These are phyloP conservation scores for Neofusicoccum laricinum DNA, from an alignment of 2,329 filamentous ascomycete species.

Conservation along the genomic window DNA sequence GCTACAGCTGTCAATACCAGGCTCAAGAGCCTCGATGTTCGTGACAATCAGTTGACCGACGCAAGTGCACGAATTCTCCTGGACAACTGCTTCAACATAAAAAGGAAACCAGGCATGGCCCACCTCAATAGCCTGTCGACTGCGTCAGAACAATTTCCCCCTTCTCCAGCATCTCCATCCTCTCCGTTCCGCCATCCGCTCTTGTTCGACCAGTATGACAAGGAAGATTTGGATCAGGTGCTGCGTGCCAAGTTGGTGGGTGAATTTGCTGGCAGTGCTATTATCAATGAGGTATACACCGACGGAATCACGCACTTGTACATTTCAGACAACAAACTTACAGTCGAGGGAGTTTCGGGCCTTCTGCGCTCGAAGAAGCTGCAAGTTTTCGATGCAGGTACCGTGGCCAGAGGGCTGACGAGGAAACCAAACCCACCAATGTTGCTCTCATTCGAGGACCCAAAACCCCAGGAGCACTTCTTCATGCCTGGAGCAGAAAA, in stretches of 20 bases:
- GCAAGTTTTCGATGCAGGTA: conserved; percentile 56
- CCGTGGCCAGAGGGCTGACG: conserved; percentile 35
- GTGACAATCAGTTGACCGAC: conserved; percentile 58
- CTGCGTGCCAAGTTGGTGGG: conserved; percentile 40
- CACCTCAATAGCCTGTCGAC: conserved; percentile 16
- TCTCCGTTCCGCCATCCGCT: conserved; percentile 25
- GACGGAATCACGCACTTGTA: conserved; percentile 60
- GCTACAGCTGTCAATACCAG: conserved; percentile 50
- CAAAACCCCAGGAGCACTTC: conserved; percentile 22
- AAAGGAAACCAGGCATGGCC: conserved; percentile 20
- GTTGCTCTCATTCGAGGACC: conserved; percentile 6
- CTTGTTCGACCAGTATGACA: conserved; percentile 19
- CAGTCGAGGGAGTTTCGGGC: conserved; percentile 54
- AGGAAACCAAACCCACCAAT: conserved; percentile 19
- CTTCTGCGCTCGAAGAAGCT: conserved; percentile 52
- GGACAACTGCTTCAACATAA: conserved; percentile 46
- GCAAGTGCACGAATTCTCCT: conserved; percentile 51
- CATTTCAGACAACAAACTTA: conserved; percentile 55
- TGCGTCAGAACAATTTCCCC: not conserved
- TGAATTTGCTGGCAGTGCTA: conserved; percentile 51
- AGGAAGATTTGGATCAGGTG: conserved; percentile 52
- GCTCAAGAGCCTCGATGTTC: conserved; percentile 56
- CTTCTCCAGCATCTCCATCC: not conserved
- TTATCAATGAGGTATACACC: conserved; percentile 54
- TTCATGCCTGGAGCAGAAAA: conserved; percentile 52